A percentile compares a stretch with the other conserved stretches of the same genome.
These are phyloP conservation scores for Brassica rapa DNA, from an alignment of 345 rosid genomes.

Conservation along the genomic window DNA sequence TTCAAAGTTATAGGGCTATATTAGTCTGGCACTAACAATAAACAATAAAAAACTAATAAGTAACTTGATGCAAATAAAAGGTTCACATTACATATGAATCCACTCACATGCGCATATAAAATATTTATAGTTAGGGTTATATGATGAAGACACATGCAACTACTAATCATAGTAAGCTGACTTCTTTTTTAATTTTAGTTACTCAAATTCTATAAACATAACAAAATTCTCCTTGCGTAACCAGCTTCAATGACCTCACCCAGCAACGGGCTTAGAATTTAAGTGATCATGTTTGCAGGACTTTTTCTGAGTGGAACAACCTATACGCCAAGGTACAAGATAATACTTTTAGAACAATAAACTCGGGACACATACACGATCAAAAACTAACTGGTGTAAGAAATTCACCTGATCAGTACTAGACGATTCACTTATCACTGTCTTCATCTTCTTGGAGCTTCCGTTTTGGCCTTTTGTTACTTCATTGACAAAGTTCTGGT, in stretches of 20 bases:
- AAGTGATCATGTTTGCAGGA: conserved; percentile 24
- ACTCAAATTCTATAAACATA: conserved; percentile 26
- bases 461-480: conserved; percentile 46
- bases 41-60: neutral
- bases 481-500: conserved; percentile 83
- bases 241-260: conserved; percentile 22
- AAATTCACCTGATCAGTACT: conserved; percentile 37
- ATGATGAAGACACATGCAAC: conserved; percentile 26
- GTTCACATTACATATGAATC: conserved; percentile 31
- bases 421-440: conserved; percentile 12
- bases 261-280: conserved; percentile 4
- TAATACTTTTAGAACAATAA: neutral
- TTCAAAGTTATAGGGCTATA: neutral
- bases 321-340: conserved; percentile 18
- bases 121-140: conserved; percentile 32
- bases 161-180: conserved; percentile 14
- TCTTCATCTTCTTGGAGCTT: conserved; percentile 45
- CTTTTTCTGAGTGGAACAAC: conserved; percentile 35
- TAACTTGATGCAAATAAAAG: neutral
- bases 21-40: neutral
- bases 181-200: neutral
- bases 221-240: conserved; percentile 34
- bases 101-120: conserved; percentile 28
- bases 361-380: neutral
- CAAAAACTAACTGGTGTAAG: conserved; percentile 3